Base-by-base conservation (phyloP, 1,139 yeast genomes). In the Taphrina communis region DNA sequence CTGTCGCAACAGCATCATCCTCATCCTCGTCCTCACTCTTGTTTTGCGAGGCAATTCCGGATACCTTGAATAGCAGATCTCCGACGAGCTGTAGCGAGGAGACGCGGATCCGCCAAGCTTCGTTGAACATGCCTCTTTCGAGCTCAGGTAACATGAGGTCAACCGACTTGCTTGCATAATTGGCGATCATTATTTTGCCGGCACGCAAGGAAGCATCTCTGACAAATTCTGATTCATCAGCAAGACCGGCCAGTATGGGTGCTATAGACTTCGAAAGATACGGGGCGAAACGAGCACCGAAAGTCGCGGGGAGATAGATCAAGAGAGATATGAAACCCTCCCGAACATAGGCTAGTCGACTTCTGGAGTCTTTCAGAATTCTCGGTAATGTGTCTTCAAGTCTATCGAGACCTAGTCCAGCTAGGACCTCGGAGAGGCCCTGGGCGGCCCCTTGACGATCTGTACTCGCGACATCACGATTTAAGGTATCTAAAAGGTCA, bases 71-170 rank as follows among this genome's bases (percentile, higher is more conserved):
- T 74, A 95, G 82, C 76, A 95, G 82, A 75, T 95, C 99, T 74
- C 99, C 99, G n/a, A 97, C 88, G 75, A 95, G 89, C 79, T 93
- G 97, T 67, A 94, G 96, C 48, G 97, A 92, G 1, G 97, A 89
- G 72, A 93, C 83, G 79, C 99, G 87, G 76, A 95, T 94, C 77
- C 98, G 87, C 80, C 90, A 86, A 75, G 87, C 89, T 72, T 83
- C 81, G 78, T 92, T 97, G 66, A 93, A 86, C 77, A 95, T 82
- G 60, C 99, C 99, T 70, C 83, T 83, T 78, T 94, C 98, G 73
- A 95, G 84, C 79, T 94, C 99, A 44, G 99, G 99, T 70, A 95
- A 83, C 75, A 95, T 83, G 75, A 95, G 82, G 76, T 94, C 99
- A 72, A 95, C 93, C 11, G 99, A 97, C 79, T 89, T 89, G 70